Conservation (phyloP, 371 early-diverging fungal genomes). For the Mucor sp. region DNA sequence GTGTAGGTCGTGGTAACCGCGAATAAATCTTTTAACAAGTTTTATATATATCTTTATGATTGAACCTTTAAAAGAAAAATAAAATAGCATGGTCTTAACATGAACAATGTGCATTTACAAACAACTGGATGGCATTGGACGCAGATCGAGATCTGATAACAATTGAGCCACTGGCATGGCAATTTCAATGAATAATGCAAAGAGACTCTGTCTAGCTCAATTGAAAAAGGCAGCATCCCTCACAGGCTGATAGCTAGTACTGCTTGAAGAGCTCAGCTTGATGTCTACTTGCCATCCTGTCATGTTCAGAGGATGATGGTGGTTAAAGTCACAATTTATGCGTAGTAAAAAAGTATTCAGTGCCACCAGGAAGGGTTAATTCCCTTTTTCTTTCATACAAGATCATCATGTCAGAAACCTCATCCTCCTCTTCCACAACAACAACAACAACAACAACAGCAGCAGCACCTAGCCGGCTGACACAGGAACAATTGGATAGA, state of each 20-base stretch:
- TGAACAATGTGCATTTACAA: neutral
- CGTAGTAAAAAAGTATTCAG: constrained; percentile 1
- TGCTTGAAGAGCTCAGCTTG: neutral
- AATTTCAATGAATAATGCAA: neutral
- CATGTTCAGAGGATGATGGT: neutral
- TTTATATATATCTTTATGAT: neutral
- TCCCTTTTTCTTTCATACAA: neutral
- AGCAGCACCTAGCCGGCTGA: neutral
- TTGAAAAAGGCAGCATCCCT: no score
- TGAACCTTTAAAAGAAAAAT: constrained; percentile 2
- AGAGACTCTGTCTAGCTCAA: neutral
- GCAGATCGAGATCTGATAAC: neutral
- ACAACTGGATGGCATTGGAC: neutral
- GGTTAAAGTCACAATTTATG: neutral
- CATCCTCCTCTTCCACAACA: no score
- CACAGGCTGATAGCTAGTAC: neutral
- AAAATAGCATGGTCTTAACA: neutral
- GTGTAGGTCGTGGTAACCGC: constrained; percentile 41
- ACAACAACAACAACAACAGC: neutral
- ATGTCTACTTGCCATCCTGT: neutral
- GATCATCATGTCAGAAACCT: constrained; percentile 6
- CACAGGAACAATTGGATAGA: constrained; percentile 6
- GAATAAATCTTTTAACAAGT: constrained; percentile 29
- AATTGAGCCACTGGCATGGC: neutral
- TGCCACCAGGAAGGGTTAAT: neutral